Conservation (phyloP, 192 early-diverging fungal genomes). For the Gaertneriomyces sp. region DNA sequence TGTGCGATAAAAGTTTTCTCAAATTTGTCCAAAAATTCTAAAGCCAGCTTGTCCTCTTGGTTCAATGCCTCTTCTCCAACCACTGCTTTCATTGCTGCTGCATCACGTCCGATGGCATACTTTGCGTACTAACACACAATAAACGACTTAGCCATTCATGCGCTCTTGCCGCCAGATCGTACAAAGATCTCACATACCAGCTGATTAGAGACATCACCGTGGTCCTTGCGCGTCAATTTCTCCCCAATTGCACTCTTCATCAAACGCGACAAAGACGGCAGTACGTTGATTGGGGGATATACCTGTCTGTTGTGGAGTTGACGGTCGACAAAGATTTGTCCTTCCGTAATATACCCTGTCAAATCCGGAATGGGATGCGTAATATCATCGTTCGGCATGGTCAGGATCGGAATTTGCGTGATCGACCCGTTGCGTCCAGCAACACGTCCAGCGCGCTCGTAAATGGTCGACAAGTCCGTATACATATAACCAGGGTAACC, state of each 20-base stretch:
- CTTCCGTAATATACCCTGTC: constrained; percentile 99
- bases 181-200: constrained; percentile 49
- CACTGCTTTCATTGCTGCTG: constrained; percentile 99
- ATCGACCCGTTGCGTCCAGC: constrained; percentile 96
- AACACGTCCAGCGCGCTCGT: constrained; percentile 97
- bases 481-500: constrained; percentile 99
- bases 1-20: constrained; percentile 97
- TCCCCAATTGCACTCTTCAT: constrained; percentile 99
- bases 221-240: constrained; percentile 95
- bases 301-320: constrained; percentile 98
- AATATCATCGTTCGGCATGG: constrained; percentile 99
- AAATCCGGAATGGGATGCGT: constrained; percentile 99
- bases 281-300: constrained; percentile 99
- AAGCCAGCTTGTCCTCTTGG: constrained; percentile 93
- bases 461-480: constrained; percentile 99
- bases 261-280: constrained; percentile 96
- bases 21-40: constrained; percentile 99
- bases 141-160: background rate
- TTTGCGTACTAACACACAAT: constrained; percentile 74
- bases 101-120: constrained; percentile 98
- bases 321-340: constrained; percentile 98
- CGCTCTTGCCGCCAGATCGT: background rate
- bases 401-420: constrained; percentile 99
- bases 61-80: constrained; percentile 99
- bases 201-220: constrained; percentile 99